These are phyloP conservation scores for Nicotiana sylvestris DNA, from an alignment of 257 asterid genomes.

Conservation along the genomic window DNA sequence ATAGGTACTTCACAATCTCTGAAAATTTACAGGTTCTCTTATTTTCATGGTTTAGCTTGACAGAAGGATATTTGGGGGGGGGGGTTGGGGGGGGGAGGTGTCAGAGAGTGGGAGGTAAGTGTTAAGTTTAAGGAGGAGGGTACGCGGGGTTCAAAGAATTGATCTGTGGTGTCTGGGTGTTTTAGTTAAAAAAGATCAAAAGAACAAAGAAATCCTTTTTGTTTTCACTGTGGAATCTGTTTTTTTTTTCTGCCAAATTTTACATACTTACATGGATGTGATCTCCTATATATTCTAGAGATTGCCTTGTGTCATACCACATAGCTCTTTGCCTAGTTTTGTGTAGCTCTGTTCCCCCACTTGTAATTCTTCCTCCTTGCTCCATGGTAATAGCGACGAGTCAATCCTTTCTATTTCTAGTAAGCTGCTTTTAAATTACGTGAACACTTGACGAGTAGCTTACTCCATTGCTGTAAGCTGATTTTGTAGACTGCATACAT, in stretches of 20 bases:
- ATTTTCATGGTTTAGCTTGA: neutral
- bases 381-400: neutral
- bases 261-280: neutral
- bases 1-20: neutral
- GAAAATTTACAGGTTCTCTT: neutral
- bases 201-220: neutral
- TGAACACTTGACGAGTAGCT: neutral
- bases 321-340: neutral
- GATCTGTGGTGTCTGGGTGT: neutral
- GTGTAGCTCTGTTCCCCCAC: neutral
- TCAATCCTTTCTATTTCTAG: neutral
- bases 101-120: neutral
- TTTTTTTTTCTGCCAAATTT: neutral
- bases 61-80: neutral
- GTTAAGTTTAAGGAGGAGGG: neutral
- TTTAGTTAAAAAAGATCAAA: neutral
- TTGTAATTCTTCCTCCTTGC: constrained; percentile 4
- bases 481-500: neutral
- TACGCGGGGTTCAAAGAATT: neutral
- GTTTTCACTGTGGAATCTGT: neutral
- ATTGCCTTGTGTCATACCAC: neutral
- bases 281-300: neutral
- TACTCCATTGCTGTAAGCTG: neutral
- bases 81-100: neutral
- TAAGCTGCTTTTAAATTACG: neutral